Evolutionary conservation across 2,329 filamentous ascomycete genomes (phyloP), one percentile per base, ranked within the genome.

Genomic region (Pleoardoris graminearum): DNA sequence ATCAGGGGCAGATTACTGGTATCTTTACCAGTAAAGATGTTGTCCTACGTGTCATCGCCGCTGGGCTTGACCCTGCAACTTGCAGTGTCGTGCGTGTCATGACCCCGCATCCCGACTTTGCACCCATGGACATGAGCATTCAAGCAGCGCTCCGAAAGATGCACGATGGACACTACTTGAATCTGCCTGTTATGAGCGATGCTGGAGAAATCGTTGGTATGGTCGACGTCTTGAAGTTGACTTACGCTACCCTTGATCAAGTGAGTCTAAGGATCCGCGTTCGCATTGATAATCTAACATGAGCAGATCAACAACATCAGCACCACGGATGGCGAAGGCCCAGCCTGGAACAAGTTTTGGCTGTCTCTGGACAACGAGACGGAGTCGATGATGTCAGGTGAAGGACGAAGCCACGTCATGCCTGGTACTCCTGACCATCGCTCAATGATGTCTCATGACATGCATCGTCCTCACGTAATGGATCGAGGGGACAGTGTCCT

Each of bases 11-110:
- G 37, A 97, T 99, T 70, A 99, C 94, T 48, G 94, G 94, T 77
- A 99, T 99, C 71, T 99, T 99, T 74, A 99, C 94, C 54, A 97
- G 94, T 80, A 99, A 99, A 79, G 94, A 99, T 77, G 93, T 99
- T 45, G 94, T 99, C 53, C 83, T 99, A 53, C 91, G 94, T 75
- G 94, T 99, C 55, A 99, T 99, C 77, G 94, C 94, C 49, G 94
- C 94, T 44, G 94, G 94, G 16, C 82, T 99, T 54, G 94, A 99
- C 74, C 94, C 94, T 39, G 83, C 86, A 54, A 97, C 88, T 68
- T 99, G 94, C 82, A 97, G 93, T 72, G 94, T 99, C 56, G 93
- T 99, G 60, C 88, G 94, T 65, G 94, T 99, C 62, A 99, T 99
- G 94, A 99, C 94, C 29, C 94, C 94, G 60, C 94, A 99, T 72